Percentiles rank a stretch among this genome's conserved stretches.
phyloP scores from a whole-genome alignment of 192 early-diverging fungal species.

The Piromyces sp. region DNA sequence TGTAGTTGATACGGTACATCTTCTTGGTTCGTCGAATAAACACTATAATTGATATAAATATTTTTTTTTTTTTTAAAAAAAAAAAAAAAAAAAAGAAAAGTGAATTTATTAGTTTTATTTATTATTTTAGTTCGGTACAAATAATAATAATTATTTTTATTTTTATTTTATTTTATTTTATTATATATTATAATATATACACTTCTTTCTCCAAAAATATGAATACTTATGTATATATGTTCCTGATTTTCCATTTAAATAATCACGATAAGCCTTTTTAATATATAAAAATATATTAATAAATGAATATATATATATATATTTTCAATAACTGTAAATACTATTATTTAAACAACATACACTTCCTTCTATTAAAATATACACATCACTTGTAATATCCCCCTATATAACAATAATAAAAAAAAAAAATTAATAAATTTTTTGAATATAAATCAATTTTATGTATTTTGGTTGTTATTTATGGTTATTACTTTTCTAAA shows the following conservation, averaged over 20 bases:
- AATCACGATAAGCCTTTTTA: background rate
- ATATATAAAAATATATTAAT: background rate
- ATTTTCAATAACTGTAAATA: too few relatives aligned
- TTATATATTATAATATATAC: background rate
- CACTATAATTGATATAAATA: background rate
- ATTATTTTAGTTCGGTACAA: too few relatives aligned
- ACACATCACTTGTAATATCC: background rate
- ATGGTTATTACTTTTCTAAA: background rate
- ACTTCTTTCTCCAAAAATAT: background rate
- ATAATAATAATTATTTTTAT: too few relatives aligned
- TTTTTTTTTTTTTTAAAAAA: too few relatives aligned
- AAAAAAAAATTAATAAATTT: too few relatives aligned
- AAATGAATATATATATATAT: too few relatives aligned
- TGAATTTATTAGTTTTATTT: too few relatives aligned
- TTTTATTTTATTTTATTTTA: background rate
- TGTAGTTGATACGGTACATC: background rate
- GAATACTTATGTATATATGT: background rate
- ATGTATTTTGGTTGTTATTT: too few relatives aligned
- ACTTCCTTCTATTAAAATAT: background rate
- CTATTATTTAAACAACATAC: too few relatives aligned
- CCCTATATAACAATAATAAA: background rate
- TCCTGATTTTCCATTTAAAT: background rate
- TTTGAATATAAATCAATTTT: too few relatives aligned
- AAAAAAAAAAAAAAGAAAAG: too few relatives aligned
- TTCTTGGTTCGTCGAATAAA: background rate